A percentile compares a stretch with the other conserved stretches of the same genome.
Evolutionary conservation across 441 rosid species (phyloP).

Genomic region (Dalechampia spathulata): DNA sequence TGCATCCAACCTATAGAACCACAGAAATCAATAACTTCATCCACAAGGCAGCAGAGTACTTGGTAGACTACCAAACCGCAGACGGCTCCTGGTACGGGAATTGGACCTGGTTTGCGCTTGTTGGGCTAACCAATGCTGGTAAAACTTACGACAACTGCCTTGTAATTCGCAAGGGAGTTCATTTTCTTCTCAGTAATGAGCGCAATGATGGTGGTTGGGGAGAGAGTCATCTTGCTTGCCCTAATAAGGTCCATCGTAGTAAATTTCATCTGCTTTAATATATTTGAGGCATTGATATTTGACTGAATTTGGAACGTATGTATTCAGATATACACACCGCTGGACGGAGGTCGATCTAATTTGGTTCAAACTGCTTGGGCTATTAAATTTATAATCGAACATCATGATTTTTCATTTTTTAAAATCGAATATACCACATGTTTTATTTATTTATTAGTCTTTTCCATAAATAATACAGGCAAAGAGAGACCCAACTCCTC

Average conservation of each 20-base stretch:
- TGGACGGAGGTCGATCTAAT: slow-evolving; percentile 52
- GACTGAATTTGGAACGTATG: too few species aligned
- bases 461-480: too few species aligned
- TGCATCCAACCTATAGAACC: slow-evolving; percentile 52
- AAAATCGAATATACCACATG: too few species aligned
- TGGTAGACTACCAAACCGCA: slow-evolving; percentile 37
- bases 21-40: slow-evolving; percentile 44
- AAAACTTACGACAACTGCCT: slow-evolving; percentile 40
- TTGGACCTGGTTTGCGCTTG: slow-evolving; percentile 67
- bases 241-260: slow-evolving; percentile 36
- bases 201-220: slow-evolving; percentile 67
- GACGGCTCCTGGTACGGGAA: slow-evolving; percentile 77
- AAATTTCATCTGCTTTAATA: too few species aligned
- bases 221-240: slow-evolving; percentile 66
- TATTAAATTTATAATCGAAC: background rate
- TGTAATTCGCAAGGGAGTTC: slow-evolving; percentile 47
- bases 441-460: too few species aligned
- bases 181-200: slow-evolving; percentile 52
- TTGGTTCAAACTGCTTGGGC: slow-evolving; percentile 73
- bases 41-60: slow-evolving; percentile 27
- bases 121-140: slow-evolving; percentile 49
- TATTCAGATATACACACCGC: slow-evolving; percentile 50
- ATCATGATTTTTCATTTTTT: too few species aligned
- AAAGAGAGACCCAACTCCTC: slow-evolving; percentile 53
- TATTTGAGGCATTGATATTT: too few species aligned